Percentiles rank a stretch among this genome's conserved stretches.
Conservation (phyloP, 2,329 filamentous ascomycete species). For the Pseudocercospora fuligena region DNA sequence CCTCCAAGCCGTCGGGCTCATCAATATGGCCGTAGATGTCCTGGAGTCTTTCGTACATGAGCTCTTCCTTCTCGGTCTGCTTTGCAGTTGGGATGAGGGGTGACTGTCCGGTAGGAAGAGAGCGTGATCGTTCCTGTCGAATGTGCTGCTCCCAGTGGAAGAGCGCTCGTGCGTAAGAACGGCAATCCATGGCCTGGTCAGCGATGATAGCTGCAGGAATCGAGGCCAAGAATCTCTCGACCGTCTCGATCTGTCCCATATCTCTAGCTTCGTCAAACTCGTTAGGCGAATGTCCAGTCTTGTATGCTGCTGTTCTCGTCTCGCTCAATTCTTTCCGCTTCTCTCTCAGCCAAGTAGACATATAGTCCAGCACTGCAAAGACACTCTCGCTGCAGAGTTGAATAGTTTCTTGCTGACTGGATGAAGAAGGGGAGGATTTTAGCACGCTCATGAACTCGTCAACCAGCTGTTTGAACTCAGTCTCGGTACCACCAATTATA, state of each 20-base stretch:
- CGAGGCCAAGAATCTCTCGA: constrained; percentile 73
- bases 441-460: constrained; percentile 76
- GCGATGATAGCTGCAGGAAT: constrained; percentile 77
- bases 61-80: constrained; percentile 47
- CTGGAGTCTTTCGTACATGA: constrained; percentile 70
- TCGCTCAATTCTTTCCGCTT: constrained; percentile 62
- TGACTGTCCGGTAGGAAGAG: constrained; percentile 46
- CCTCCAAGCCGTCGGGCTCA: constrained; percentile 94
- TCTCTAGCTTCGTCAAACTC: constrained; percentile 58
- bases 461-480: constrained; percentile 69
- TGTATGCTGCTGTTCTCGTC: constrained; percentile 47
- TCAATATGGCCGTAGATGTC: constrained; percentile 97
- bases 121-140: constrained; percentile 53
- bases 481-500: constrained; percentile 71
- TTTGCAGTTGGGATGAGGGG: constrained; percentile 48
- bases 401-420: constrained; percentile 70
- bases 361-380: constrained; percentile 88
- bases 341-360: constrained; percentile 85
- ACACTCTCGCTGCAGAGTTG: constrained; percentile 90
- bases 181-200: constrained; percentile 86
- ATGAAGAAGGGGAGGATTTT: constrained; percentile 62
- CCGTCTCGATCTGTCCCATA: constrained; percentile 62
- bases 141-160: constrained; percentile 96
- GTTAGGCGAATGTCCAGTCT: constrained; percentile 49
- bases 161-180: constrained; percentile 86